Conservation (phyloP, 2,329 filamentous ascomycete species). For the Beauveria varroae region DNA sequence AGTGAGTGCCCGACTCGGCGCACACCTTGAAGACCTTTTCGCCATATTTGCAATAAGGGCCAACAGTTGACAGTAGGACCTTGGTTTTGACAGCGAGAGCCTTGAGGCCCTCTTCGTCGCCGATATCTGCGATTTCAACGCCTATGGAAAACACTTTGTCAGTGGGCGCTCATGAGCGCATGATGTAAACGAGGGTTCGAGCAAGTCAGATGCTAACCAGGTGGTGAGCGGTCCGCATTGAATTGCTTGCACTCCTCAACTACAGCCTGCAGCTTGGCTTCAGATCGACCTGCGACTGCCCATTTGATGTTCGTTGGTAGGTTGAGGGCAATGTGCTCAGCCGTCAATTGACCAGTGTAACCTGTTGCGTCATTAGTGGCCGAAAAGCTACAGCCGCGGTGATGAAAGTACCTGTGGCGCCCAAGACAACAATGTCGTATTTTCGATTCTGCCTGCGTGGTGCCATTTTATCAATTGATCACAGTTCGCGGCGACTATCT, state of each 20-base stretch:
- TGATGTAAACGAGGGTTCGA: neutral
- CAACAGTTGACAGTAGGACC: conserved; percentile 50
- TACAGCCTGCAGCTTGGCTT: conserved; percentile 62
- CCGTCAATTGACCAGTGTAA: conserved; percentile 73
- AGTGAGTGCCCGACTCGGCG: conserved; percentile 55
- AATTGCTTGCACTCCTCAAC: conserved; percentile 57
- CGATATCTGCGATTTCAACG: conserved; percentile 45
- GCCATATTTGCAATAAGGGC: conserved; percentile 50
- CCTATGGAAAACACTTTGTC: conserved; percentile 22
- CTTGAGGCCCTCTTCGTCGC: conserved; percentile 37
- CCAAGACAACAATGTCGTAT: conserved; percentile 52
- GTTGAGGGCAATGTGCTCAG: conserved; percentile 64
- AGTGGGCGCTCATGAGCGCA: neutral
- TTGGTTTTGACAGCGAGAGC: conserved; percentile 48
- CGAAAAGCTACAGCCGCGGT: neutral
- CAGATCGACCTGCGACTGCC: conserved; percentile 81
- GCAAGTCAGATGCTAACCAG: conserved; percentile 43
- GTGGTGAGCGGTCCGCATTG: conserved; percentile 62
- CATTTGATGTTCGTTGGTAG: conserved; percentile 74
- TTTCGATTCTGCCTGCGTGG: conserved; percentile 43
- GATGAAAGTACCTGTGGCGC: conserved; percentile 44
- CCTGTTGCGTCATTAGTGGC: conserved; percentile 38
- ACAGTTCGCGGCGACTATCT: neutral
- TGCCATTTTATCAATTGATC: conserved; percentile 28
- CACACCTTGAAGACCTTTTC: conserved; percentile 55